phyloP scores from a whole-genome alignment of 192 early-diverging fungal species.

The Entomortierella parvispora region DNA sequence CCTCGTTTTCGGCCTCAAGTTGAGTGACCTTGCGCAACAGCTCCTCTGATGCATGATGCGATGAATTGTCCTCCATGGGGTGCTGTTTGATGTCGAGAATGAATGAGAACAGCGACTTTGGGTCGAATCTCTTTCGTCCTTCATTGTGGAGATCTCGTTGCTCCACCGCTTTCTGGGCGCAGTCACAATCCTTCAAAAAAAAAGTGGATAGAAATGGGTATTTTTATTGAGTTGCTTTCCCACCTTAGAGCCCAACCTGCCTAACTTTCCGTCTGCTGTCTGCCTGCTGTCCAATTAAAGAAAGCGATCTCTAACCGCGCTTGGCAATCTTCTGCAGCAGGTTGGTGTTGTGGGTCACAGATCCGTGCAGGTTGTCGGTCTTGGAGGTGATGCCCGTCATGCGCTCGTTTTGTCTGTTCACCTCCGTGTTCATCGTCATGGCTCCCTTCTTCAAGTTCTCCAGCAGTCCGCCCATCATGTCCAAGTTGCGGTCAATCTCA shows the following conservation, averaged over 20 bases:
- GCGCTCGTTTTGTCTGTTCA: constrained; percentile 69
- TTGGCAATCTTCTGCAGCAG: constrained; percentile 50
- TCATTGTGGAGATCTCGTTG: too few species aligned
- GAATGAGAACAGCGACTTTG: too few species aligned
- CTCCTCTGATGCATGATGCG: background rate
- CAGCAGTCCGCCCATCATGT: constrained; percentile 62
- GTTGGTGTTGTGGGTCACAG: constrained; percentile 38
- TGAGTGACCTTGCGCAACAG: constrained; percentile 8
- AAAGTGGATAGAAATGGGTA: too few species aligned
- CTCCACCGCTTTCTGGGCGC: too few species aligned
- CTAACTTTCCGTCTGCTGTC: too few species aligned
- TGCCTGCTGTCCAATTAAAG: background rate
- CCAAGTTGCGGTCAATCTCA: constrained; percentile 76
- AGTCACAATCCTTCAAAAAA: too few species aligned
- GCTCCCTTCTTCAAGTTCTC: constrained; percentile 69
- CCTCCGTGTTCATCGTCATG: constrained; percentile 65
- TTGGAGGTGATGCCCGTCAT: constrained; percentile 59
- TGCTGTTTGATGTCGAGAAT: too few species aligned
- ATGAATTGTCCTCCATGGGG: too few species aligned
- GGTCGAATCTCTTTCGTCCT: too few species aligned
- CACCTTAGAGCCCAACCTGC: too few species aligned
- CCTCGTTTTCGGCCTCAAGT: constrained; percentile 31
- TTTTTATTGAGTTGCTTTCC: too few species aligned
- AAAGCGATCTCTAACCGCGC: constrained; percentile 18
- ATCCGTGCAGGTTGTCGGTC: constrained; percentile 59